Base-by-base conservation (phyloP, 2,329 filamentous ascomycete genomes). In the Diaporthe vexans region DNA sequence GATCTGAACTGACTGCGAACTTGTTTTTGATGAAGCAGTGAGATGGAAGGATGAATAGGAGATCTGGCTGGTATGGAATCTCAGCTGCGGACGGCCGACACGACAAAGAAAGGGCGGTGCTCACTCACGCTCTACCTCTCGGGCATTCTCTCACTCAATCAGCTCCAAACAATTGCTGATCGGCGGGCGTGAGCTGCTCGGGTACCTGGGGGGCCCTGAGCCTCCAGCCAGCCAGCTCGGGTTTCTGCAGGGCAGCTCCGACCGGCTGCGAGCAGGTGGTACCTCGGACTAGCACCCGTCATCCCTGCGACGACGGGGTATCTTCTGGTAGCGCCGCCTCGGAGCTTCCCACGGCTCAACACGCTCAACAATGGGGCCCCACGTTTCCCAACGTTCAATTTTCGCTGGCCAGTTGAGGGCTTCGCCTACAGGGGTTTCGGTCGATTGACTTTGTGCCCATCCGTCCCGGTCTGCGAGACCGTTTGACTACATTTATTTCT, bases 351-450 rank as follows among this genome's bases (percentile, higher is more conserved):
- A 52, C 43, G 13, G 13, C 63, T 52, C 63, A 67, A 67, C 56
- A 56, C 46, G 37, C 69, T 72, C 69, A 72, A 72, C 69, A 61
- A 72, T 72, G 57, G 69, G 51, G 69, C 33, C 48, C 69, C 46
- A 59, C 35, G 40, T 54, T 72, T 72, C 69, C 69, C 69, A 72
- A 72, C 69, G 57, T 48, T 72, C 69, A 67, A 54, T 52, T 67
- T 52, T 67, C 63, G 29, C 35, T 21, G 46, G 46, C 63, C 63
- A 67, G 63, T 67, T 67, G 63, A 52, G 63, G 46, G 11, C 43
- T 63, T 61, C 37, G 57, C n/a, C 37, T n/a, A 35, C 67, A 70
- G 67, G 54, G 51, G 67, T 13, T 13, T 65, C 40, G 65, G 51
- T 46, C 51, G 35, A 70, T 70, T 56, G 51, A 35, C 67, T 40